Base-by-base conservation (phyloP, 345 rosid species). In the Linum trigynum region DNA sequence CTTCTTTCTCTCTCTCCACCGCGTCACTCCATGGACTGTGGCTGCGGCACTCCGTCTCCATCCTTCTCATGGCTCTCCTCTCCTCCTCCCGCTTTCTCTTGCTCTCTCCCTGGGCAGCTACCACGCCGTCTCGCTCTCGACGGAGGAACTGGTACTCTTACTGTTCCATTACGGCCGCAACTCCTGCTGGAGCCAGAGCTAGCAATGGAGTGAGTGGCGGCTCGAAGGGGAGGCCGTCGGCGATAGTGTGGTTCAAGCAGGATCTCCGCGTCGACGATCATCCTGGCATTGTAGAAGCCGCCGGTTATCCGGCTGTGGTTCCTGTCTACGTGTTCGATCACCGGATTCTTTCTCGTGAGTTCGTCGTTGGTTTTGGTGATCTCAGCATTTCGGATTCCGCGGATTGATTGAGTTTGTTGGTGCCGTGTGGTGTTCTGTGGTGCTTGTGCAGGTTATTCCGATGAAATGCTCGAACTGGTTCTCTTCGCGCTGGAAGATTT, bases 231-330 rank as follows among this genome's bases (percentile, higher is more conserved):
- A n/a, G n/a, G n/a, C n/a, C 69, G 84, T 80, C 63, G 70, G 92
- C 89, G 59, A 74, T 89, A 72, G 71, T 89, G 67, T 92, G 98
- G 98, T 89, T 84, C 77, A 92, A 92, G 77, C 96, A 92, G 65
- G 98, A 92, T 62, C 89, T 89, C 51, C 96, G 95, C 71, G 65
- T 87, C 67, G 87, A 89, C 59, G 96, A 92, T 69, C 96, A 92
- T 68, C 91, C 85, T 61, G 98, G 89, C 10, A 82, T 92, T 69
- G 71, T 81, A 67, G 74, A 85, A 39, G 82, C 91, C 7, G 76
- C 86, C 23, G 59, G 81, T 11, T 64, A 65, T 36, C 66, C 63
- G 16, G 50, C 78, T 11, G 15, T 87, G 17, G 61, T 89, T 39
- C 98, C 96, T 67, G 85, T 92, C 63, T 92, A 92, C 67, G 89